A percentile compares a stretch with the other conserved stretches of the same genome.
Conservation (phyloP, 2,329 filamentous ascomycete genomes). For the Neurospora sp. region DNA sequence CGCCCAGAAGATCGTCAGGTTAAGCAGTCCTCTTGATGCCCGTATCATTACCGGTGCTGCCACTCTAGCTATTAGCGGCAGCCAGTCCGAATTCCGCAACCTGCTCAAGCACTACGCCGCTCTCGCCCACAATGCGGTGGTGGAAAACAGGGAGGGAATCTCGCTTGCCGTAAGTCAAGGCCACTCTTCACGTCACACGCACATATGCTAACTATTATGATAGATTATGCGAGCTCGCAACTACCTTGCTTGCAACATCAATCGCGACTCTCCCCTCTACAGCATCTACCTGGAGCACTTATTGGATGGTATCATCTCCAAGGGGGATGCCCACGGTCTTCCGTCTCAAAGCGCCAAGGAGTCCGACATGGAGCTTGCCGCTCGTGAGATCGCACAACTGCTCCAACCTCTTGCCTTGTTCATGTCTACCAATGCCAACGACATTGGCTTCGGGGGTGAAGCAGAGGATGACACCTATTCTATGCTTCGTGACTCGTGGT, state of each 20-base stretch:
- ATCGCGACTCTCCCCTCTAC: constrained; percentile 63
- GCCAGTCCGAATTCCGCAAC: constrained; percentile 72
- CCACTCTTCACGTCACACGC: not conserved
- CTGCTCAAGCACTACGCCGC: constrained; percentile 76
- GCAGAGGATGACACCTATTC: constrained; percentile 60
- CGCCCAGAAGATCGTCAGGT: constrained; percentile 85
- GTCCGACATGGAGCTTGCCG: constrained; percentile 71
- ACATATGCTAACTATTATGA: not conserved
- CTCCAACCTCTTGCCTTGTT: constrained; percentile 81
- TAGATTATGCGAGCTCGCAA: constrained; percentile 68
- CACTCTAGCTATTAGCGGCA: constrained; percentile 65
- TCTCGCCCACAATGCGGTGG: constrained; percentile 62
- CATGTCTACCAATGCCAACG: constrained; percentile 57
- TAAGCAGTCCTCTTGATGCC: constrained; percentile 70
- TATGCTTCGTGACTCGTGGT: constrained; percentile 87
- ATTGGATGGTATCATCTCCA: constrained; percentile 78
- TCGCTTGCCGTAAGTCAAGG: constrained; percentile 56
- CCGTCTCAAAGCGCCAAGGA: constrained; percentile 64
- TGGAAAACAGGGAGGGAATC: constrained; percentile 57
- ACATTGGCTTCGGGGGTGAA: constrained; percentile 38
- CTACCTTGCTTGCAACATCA: constrained; percentile 63
- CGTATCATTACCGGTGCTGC: constrained; percentile 80
- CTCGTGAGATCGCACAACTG: constrained; percentile 78
- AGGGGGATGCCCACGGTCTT: constrained; percentile 62
- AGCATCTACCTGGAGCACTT: constrained; percentile 76